phyloP scores from a whole-genome alignment of 169 alveolate species.

The Plasmodium vinckei region DNA sequence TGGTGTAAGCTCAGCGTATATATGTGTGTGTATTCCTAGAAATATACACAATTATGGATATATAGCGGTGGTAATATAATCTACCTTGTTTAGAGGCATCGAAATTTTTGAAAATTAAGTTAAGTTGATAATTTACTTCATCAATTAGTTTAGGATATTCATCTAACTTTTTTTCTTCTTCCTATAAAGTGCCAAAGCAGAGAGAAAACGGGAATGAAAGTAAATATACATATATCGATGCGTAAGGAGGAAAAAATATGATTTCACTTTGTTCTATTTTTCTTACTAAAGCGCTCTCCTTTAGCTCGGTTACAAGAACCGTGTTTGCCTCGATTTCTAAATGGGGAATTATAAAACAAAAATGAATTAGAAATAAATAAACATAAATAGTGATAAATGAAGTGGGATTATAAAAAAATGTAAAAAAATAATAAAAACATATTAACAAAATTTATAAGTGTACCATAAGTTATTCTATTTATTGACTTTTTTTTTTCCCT shows the following conservation, averaged over 20 bases:
- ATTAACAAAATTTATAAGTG: neutral
- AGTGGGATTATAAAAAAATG: neutral
- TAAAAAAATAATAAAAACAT: neutral
- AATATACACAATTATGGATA: neutral
- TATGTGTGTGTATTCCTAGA: neutral
- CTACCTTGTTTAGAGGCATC: conserved; percentile 60
- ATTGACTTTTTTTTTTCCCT: conserved; percentile 55
- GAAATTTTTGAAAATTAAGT: conserved; percentile 43
- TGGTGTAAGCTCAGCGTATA: neutral
- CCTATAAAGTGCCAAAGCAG: conserved; percentile 3
- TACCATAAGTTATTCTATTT: conserved; percentile 71
- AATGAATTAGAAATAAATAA: neutral
- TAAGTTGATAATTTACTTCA: conserved; percentile 43
- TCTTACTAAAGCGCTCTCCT: conserved; percentile 54
- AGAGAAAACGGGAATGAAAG: neutral
- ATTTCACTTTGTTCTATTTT: neutral
- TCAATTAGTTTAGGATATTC: conserved; percentile 69
- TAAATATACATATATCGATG: neutral
- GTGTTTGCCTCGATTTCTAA: conserved; percentile 67
- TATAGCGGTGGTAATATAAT: neutral
- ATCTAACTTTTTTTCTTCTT: conserved; percentile 62
- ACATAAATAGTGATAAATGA: neutral
- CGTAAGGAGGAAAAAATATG: neutral
- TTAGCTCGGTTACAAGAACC: conserved; percentile 49
- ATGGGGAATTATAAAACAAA: neutral